phyloP scores from a whole-genome alignment of 768 basidiomycete species.

The Collybia sp. region DNA sequence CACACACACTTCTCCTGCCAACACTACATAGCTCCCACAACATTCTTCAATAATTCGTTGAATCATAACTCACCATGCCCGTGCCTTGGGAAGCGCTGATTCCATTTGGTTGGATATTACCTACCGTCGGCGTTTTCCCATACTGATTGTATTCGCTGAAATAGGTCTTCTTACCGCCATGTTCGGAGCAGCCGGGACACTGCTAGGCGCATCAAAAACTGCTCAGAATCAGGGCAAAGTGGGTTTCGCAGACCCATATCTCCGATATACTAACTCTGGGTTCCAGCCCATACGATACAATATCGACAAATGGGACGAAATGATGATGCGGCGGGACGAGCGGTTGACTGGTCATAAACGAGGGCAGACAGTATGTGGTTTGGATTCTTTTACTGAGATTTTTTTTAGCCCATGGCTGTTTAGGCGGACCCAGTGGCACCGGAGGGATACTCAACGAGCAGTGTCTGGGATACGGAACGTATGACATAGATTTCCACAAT shows the following conservation, averaged over 20 bases:
- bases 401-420: neutral
- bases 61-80: constrained; percentile 76
- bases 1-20: no score
- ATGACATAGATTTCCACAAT: constrained; percentile 28
- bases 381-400: neutral
- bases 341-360: constrained; percentile 82
- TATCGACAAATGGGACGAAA: constrained; percentile 87
- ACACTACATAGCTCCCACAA: no score
- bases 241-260: constrained; percentile 2
- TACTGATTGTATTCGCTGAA: constrained; percentile 2
- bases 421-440: constrained; percentile 71
- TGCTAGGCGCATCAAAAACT: constrained; percentile 72
- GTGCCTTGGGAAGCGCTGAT: constrained; percentile 97
- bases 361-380: constrained; percentile 74
- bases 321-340: constrained; percentile 93
- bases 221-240: constrained; percentile 93
- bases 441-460: constrained; percentile 65
- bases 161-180: constrained; percentile 78
- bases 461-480: constrained; percentile 68
- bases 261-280: neutral
- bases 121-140: neutral
- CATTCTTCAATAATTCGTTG: no score
- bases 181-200: constrained; percentile 90
- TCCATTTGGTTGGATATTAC: constrained; percentile 67
- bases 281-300: constrained; percentile 77